These are phyloP conservation scores for Echites panduratus DNA, from an alignment of 257 asterid species.

Conservation along the genomic window DNA sequence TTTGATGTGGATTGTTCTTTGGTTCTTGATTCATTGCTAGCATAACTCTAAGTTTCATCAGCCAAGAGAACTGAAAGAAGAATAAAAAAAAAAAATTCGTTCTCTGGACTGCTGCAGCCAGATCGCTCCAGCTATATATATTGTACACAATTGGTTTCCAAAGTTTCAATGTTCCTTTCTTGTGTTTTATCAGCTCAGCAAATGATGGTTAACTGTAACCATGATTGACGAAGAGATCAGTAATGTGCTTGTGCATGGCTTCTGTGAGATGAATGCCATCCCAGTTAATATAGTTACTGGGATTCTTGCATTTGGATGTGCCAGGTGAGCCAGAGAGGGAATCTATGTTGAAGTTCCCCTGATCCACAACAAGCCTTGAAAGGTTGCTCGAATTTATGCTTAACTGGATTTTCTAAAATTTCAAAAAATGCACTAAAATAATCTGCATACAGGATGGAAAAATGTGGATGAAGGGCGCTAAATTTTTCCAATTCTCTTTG, in stretches of 20 bases:
- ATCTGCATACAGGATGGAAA: conserved; percentile 34
- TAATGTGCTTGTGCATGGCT: conserved; percentile 23
- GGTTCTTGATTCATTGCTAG: too few species aligned
- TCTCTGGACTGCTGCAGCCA: conserved; percentile 27
- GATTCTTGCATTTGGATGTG: conserved; percentile 23
- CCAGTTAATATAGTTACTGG: conserved; percentile 22
- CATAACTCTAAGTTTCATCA: not conserved
- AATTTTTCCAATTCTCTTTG: conserved; percentile 22
- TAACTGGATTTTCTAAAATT: conserved; percentile 21
- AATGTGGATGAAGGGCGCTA: conserved; percentile 20
- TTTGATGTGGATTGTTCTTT: too few species aligned
- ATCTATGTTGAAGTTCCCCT: conserved; percentile 7
- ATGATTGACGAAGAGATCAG: conserved; percentile 26
- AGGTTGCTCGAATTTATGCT: conserved; percentile 36
- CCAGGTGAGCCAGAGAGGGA: conserved; percentile 13
- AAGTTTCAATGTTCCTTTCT: not conserved
- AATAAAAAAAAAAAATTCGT: conserved; percentile 2
- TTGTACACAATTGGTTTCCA: not conserved
- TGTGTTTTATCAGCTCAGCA: conserved; percentile 9
- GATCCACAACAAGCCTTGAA: conserved; percentile 38
- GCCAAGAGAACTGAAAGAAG: not conserved
- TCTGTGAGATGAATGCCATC: conserved; percentile 31
- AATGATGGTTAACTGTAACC: conserved; percentile 28
- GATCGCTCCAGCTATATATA: too few species aligned
- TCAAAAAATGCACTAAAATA: conserved; percentile 37